Evolutionary conservation across 176 grass and related monocot species (phyloP), one percentile per base, ranked within the genome.

Genomic region (Oryza glaberrima): DNA sequence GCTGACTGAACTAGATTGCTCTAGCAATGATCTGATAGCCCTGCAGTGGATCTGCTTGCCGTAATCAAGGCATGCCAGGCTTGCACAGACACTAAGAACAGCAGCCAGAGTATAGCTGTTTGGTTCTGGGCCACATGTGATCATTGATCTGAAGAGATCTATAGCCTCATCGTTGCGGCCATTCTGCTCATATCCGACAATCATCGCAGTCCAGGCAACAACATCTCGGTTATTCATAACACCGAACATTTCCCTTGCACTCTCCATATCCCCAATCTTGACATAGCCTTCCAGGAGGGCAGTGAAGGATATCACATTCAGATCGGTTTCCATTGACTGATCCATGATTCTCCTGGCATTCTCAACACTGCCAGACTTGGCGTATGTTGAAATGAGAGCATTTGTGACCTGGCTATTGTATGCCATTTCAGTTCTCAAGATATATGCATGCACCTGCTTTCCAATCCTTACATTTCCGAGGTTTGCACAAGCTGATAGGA

Each of bases 181-280:
- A 69, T 93, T 98, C 90, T 98, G 95, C 68, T 91, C 83, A 38
- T 95, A 98, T 22, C 95, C 91, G 1, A 98, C 95, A 35, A 98
- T 95, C 93, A 93, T 95, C 49, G 95, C 93, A n/a, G 91, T 98
- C 95, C 95, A 98, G 60, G 95, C 89, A 69, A 98, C 70, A 23
- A 95, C 92, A 92, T 98, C 95, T 70, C 83, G 79, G 51, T 93
- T 77, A 19, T 87, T 92, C 93, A 93, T 98, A 75, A 87, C 49
- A 48, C 90, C 32, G 11, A 98, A 95, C 61, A 92, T 93, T 90
- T 95, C 67, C 77, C 89, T 90, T 80, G 93, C 95, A 26, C 49
- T 67, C 65, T 88, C 68, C 81, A 91, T 77, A 16, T 93, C 77
- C 56, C 95, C 91, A 9, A 95, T 77, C 88, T 98, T 98, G 58